Evolutionary conservation across 1,284 basidiomycete genomes (phyloP).

Genomic region (Mycena sp.): DNA sequence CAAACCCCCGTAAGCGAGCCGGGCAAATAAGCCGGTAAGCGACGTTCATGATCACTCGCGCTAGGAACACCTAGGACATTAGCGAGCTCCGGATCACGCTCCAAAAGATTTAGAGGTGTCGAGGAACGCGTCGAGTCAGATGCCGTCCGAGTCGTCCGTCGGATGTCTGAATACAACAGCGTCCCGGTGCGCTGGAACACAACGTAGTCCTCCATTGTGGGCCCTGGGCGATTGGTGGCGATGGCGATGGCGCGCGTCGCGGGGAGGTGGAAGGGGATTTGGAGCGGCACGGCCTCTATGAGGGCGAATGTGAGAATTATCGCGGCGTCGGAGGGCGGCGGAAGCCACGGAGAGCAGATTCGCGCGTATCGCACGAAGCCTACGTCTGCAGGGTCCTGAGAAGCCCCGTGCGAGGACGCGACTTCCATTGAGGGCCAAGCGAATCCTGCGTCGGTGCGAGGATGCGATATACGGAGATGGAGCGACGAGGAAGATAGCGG

Average conservation of each 20-base stretch:
- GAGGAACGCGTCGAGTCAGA: conserved; percentile 21
- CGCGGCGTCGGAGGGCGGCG: conserved; percentile 42
- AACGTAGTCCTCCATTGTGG: conserved; percentile 61
- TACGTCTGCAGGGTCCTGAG: not conserved
- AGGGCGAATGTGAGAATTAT: conserved; percentile 61
- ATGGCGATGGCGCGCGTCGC: conserved; percentile 53
- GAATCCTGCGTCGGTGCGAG: conserved; percentile 5
- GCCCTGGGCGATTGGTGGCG: conserved; percentile 53
- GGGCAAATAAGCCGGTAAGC: conserved; percentile 32
- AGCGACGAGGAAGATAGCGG: conserved; percentile 25
- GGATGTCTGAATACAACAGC: conserved; percentile 20
- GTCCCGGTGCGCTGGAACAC: conserved; percentile 51
- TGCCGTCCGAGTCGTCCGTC: conserved; percentile 10
- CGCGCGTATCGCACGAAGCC: conserved; percentile 9
- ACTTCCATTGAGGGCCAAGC: not conserved
- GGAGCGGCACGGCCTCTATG: conserved; percentile 53
- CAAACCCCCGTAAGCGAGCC: conserved; percentile 60
- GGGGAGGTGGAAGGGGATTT: conserved; percentile 59
- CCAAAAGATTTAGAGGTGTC: conserved; percentile 33
- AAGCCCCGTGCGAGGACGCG: not conserved
- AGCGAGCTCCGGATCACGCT: conserved; percentile 32
- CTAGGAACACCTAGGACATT: conserved; percentile 11
- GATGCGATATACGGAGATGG: too few relatives aligned
- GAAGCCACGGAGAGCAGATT: conserved; percentile 8
- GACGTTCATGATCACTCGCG: not conserved